Evolutionary conservation across 1,284 basidiomycete genomes (phyloP).

Genomic region (Leccinum pallidistipes): DNA sequence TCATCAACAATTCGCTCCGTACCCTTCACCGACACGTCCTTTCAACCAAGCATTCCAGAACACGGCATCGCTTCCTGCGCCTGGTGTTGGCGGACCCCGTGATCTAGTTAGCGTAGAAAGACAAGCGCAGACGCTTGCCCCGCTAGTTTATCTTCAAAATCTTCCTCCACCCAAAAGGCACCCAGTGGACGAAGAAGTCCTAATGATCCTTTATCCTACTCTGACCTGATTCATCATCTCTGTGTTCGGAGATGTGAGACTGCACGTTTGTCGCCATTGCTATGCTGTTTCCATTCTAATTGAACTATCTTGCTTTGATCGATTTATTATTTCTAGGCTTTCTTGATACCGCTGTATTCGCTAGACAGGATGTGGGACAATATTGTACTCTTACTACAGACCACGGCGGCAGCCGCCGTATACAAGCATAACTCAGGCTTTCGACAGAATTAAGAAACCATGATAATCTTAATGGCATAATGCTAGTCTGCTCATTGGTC

Average conservation of each 20-base stretch:
- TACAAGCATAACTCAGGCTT: neutral
- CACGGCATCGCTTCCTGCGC: neutral
- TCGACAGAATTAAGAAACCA: neutral
- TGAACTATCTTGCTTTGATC: slow-evolving; percentile 9
- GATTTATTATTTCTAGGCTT: slow-evolving; percentile 5
- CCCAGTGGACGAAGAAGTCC: slow-evolving; percentile 59
- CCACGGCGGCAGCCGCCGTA: neutral
- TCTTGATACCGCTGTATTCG: slow-evolving; percentile 29
- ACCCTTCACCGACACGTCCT: slow-evolving; percentile 31
- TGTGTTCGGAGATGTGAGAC: neutral
- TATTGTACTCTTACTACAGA: slow-evolving; percentile 11
- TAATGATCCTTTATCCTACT: slow-evolving; percentile 48
- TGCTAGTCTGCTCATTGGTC: neutral
- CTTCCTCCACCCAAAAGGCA: slow-evolving; percentile 49
- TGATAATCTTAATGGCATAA: neutral
- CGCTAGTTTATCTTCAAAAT: slow-evolving; percentile 52
- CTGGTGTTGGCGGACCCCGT: slow-evolving; percentile 5
- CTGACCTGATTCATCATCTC: slow-evolving; percentile 25
- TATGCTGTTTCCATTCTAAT: slow-evolving; percentile 11
- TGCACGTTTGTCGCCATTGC: slow-evolving; percentile 7
- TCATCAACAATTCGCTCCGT: slow-evolving; percentile 33
- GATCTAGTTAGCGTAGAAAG: slow-evolving; percentile 10
- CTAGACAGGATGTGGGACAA: slow-evolving; percentile 25
- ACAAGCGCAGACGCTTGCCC: slow-evolving; percentile 44
- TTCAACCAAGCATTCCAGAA: slow-evolving; percentile 15